These are phyloP conservation scores for Nicotiana tabacum DNA, from an alignment of 257 asterid species.

Conservation along the genomic window DNA sequence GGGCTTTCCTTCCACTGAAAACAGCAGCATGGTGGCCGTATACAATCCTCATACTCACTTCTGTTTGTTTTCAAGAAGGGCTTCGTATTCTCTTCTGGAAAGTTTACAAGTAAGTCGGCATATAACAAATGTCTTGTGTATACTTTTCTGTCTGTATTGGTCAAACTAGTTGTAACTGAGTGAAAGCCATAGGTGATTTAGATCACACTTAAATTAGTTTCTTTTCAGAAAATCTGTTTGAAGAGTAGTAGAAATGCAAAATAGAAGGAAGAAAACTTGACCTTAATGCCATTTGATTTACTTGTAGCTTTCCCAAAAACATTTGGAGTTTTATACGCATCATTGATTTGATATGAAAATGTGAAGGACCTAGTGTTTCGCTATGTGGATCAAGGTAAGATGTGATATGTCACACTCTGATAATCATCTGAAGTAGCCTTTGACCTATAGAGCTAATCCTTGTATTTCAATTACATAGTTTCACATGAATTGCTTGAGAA, in stretches of 20 bases:
- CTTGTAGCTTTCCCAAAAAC: background rate
- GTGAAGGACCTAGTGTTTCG: background rate
- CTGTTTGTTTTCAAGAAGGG: constrained; percentile 80
- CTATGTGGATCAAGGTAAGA: background rate
- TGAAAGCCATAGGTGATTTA: background rate
- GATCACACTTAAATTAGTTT: background rate
- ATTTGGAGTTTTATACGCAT: background rate
- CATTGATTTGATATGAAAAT: background rate
- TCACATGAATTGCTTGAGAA: constrained; percentile 1
- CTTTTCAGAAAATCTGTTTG: background rate
- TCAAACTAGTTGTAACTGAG: background rate
- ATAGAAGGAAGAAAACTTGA: background rate
- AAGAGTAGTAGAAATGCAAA: background rate
- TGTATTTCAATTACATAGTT: background rate
- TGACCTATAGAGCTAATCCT: background rate
- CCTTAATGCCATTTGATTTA: background rate
- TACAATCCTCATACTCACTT: constrained; percentile 50
- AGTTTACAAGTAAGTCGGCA: constrained; percentile 45
- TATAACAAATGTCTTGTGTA: background rate
- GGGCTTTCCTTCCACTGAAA: constrained; percentile 78
- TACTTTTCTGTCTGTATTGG: background rate
- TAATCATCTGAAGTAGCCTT: background rate
- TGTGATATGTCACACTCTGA: background rate
- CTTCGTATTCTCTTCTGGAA: constrained; percentile 76
- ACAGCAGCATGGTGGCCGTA: constrained; percentile 58